Conservation (phyloP, 345 rosid species). For the Ailanthus altissimus region DNA sequence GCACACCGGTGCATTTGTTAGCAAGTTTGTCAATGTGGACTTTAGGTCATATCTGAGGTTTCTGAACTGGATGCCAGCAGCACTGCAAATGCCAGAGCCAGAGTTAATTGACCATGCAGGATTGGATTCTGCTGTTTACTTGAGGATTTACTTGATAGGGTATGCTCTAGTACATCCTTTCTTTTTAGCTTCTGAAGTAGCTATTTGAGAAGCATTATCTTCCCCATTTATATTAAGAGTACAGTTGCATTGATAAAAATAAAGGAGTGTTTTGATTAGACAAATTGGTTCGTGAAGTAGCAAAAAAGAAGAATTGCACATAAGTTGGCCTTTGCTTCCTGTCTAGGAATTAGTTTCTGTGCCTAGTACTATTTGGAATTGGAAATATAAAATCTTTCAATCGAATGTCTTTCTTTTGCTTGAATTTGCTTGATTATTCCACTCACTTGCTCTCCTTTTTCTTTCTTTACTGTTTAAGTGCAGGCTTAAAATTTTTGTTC, state of each 20-base stretch:
- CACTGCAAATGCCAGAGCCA: constrained; percentile 89
- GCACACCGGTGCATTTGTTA: constrained; percentile 50
- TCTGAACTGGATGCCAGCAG: constrained; percentile 92
- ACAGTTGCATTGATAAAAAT: not conserved
- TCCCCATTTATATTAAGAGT: not conserved
- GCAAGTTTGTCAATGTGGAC: constrained; percentile 80
- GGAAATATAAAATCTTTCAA: not conserved
- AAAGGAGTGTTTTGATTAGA: not conserved
- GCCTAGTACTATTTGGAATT: not conserved
- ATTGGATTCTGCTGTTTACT: constrained; percentile 80
- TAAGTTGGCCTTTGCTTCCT: not conserved
- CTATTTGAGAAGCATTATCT: constrained; percentile 4
- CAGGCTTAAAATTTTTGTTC: constrained; percentile 87
- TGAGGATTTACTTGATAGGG: constrained; percentile 88
- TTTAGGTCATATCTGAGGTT: constrained; percentile 66
- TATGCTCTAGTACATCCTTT: constrained; percentile 31
- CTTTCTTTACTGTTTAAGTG: constrained; percentile 22
- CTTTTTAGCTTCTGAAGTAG: constrained; percentile 1
- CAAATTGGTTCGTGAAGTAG: not conserved
- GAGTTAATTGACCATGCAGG: constrained; percentile 92
- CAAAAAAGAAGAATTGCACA: not conserved
- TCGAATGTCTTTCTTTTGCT: not conserved
- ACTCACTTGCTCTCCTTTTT: constrained; percentile 1
- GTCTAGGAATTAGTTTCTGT: not conserved
- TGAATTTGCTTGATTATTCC: not conserved